phyloP scores from a whole-genome alignment of 495 filamentous ascomycete species.

The Talaromyces stipitatus region DNA sequence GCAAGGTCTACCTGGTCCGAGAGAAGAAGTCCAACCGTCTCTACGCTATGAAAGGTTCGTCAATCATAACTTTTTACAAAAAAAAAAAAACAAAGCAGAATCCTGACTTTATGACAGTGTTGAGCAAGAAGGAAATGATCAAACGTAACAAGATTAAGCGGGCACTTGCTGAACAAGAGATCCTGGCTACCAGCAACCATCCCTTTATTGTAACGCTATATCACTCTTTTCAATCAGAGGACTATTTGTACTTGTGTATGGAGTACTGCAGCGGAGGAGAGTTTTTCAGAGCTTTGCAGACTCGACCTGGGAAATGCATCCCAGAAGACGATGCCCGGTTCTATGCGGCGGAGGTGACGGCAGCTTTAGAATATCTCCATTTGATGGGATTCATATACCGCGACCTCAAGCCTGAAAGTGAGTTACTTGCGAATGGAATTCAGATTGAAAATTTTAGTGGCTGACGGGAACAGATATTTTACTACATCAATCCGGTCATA shows the following conservation, averaged over 20 bases:
- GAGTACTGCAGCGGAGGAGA: conserved; percentile 98
- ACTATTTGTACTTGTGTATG: conserved; percentile 98
- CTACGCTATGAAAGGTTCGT: conserved; percentile 95
- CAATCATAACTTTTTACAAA: conserved; percentile 4
- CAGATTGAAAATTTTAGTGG: neutral
- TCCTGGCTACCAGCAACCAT: conserved; percentile 95
- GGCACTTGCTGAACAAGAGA: conserved; percentile 94
- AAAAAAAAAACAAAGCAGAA: conserved; percentile 23
- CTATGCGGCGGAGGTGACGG: conserved; percentile 97
- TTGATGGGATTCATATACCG: conserved; percentile 99
- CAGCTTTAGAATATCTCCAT: conserved; percentile 93
- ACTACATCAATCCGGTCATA: conserved; percentile 95
- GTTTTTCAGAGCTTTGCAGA: conserved; percentile 93
- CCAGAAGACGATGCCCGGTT: conserved; percentile 95
- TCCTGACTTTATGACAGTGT: conserved; percentile 48
- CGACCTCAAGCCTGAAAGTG: conserved; percentile 97
- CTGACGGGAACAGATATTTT: conserved; percentile 64
- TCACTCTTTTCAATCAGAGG: conserved; percentile 97
- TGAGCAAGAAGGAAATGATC: conserved; percentile 99
- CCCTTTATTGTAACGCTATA: conserved; percentile 98
- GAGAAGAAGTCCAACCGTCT: conserved; percentile 94
- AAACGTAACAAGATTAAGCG: conserved; percentile 99
- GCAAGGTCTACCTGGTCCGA: conserved; percentile 93
- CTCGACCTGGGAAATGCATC: conserved; percentile 92
- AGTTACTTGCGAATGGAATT: conserved; percentile 15